Evolutionary conservation across 495 filamentous ascomycete species (phyloP).

Genomic region (Xeromyces bisporus): DNA sequence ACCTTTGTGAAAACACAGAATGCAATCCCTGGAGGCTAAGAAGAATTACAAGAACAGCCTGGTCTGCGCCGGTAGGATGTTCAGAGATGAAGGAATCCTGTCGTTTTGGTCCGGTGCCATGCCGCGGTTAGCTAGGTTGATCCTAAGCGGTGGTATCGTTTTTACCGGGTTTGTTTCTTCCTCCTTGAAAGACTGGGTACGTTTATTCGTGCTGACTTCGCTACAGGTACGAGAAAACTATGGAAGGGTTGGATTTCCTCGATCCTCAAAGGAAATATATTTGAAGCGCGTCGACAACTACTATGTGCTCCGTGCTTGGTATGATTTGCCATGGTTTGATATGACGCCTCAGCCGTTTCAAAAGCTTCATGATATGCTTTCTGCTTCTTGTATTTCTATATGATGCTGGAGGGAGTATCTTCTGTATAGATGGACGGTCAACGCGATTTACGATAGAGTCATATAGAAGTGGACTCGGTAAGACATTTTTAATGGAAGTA

Average conservation of each 20-base stretch:
- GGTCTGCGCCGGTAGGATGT: conserved; percentile 65
- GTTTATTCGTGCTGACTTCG: conserved; percentile 4
- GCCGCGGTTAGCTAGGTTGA: conserved; percentile 65
- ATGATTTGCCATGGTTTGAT: no score
- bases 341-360: no score
- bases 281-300: no score
- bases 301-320: no score
- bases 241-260: conserved; percentile 63
- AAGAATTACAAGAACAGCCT: conserved; percentile 77
- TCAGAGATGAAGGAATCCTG: conserved; percentile 73
- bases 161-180: conserved; percentile 63
- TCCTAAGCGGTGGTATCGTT: conserved; percentile 88
- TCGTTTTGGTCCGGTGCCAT: conserved; percentile 92
- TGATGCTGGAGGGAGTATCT: no score
- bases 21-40: conserved; percentile 90
- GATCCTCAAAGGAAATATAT: conserved; percentile 82
- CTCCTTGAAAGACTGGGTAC: neutral
- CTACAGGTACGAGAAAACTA: conserved; percentile 81
- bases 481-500: no score
- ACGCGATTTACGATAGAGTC: no score
- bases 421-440: no score
- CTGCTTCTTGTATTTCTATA: no score
- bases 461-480: no score
- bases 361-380: no score
- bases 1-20: conserved; percentile 37